These are phyloP conservation scores for Murraya paniculata DNA, from an alignment of 345 rosid genomes.

Conservation along the genomic window DNA sequence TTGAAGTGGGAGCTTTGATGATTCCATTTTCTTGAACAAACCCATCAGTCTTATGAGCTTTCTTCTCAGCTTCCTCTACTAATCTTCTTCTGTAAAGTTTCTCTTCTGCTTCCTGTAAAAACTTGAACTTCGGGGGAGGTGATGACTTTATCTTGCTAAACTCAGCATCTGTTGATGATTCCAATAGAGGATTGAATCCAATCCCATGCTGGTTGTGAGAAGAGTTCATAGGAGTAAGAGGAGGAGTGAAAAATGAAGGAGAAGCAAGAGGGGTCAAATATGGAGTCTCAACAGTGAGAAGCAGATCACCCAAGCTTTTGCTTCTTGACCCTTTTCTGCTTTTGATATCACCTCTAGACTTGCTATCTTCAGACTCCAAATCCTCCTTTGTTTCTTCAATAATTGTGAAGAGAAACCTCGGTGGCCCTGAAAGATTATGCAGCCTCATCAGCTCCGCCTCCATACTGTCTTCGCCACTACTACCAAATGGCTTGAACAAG, in stretches of 20 bases:
- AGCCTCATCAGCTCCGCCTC: conserved; percentile 60
- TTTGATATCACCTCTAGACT: conserved; percentile 44
- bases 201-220: conserved; percentile 37
- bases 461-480: conserved; percentile 23
- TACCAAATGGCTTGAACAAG: conserved; percentile 34
- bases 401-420: conserved; percentile 83
- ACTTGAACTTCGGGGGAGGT: conserved; percentile 88
- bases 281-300: conserved; percentile 74
- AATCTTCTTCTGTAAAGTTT: conserved; percentile 47
- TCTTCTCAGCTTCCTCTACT: conserved; percentile 38
- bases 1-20: conserved; percentile 19
- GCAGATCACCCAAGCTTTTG: conserved; percentile 70
- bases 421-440: conserved; percentile 50
- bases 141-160: conserved; percentile 67
- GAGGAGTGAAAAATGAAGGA: conserved; percentile 86
- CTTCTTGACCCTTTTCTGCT: conserved; percentile 39
- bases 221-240: conserved; percentile 63
- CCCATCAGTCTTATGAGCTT: conserved; percentile 11
- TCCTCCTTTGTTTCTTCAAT: conserved; percentile 88
- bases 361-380: conserved; percentile 77
- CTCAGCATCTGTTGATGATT: conserved; percentile 73
- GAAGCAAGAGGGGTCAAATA: conserved; percentile 87
- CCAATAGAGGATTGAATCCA: conserved; percentile 53
- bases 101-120: conserved; percentile 94
- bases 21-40: conserved; percentile 17